Evolutionary conservation across 208 protist species (phyloP).

Genomic region (Pavlovales sp.): DNA sequence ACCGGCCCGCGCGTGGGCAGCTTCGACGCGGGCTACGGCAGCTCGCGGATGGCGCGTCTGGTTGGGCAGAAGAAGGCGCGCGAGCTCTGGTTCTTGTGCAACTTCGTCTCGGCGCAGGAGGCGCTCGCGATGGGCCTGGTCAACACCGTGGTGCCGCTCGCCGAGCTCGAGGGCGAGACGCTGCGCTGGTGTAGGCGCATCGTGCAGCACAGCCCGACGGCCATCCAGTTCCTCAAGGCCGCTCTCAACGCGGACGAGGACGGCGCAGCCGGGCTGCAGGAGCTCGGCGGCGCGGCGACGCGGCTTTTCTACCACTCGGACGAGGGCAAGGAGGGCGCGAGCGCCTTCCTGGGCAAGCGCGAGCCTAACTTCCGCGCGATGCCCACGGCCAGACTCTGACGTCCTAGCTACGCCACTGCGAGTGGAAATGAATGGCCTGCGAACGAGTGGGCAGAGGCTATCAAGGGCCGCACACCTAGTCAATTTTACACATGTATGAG

Average conservation of each 20-base stretch:
- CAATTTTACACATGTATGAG: too few relatives aligned
- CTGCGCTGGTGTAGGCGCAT: slow-evolving; percentile 36
- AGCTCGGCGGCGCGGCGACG: slow-evolving; percentile 27
- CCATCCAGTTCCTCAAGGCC: slow-evolving; percentile 28
- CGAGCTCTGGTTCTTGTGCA: slow-evolving; percentile 38
- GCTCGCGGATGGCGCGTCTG: slow-evolving; percentile 24
- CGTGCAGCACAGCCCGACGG: neutral
- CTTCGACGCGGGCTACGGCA: slow-evolving; percentile 42
- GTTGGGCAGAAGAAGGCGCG: slow-evolving; percentile 43
- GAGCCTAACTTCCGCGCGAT: slow-evolving; percentile 8
- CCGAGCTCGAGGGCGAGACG: slow-evolving; percentile 26
- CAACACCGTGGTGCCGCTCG: slow-evolving; percentile 31
- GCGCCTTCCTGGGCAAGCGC: slow-evolving; percentile 18
- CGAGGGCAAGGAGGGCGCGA: slow-evolving; percentile 35
- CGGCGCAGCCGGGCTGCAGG: slow-evolving; percentile 14
- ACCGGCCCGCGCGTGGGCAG: slow-evolving; percentile 29
- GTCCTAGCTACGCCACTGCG: neutral
- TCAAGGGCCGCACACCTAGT: too few relatives aligned
- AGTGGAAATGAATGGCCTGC: too few relatives aligned
- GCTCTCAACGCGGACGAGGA: slow-evolving; percentile 41
- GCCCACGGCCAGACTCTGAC: slow-evolving; percentile 12
- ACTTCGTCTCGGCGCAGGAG: slow-evolving; percentile 6
- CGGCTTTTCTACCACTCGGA: slow-evolving; percentile 35
- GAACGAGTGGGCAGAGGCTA: too few relatives aligned
- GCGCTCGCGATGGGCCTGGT: slow-evolving; percentile 36